Base-by-base conservation (phyloP, 202 grass and related monocot genomes). In the Digitaria exilis region DNA sequence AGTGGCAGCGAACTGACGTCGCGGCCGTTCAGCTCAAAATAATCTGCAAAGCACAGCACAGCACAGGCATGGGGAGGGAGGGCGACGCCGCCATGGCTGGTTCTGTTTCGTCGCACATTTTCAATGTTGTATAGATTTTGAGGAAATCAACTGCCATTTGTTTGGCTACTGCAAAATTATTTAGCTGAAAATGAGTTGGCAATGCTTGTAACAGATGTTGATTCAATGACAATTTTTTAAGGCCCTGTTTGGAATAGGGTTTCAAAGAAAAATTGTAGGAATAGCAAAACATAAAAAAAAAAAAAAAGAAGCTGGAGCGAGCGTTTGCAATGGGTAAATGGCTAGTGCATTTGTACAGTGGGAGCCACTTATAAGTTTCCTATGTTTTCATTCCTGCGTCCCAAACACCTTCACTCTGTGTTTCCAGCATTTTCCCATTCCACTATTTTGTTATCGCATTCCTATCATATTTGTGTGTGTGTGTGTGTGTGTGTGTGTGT, bases 41-140 rank as follows among this genome's bases (percentile, higher is more conserved):
- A 39, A 39, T 39, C 37, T 39, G 37, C 37, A n/a, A n/a, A n/a
- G n/a, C n/a, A n/a, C n/a, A n/a, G n/a, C n/a, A n/a, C n/a, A n/a
- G n/a, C n/a, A 39, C 37, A 39, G 37, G 7, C 37, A 39, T 39
- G 37, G 37, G 37, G 37, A 39, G 37, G 37, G 37, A 2, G 2
- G 2, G 32, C 37, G 37, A 39, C 7, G 37, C 37, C 37, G 37
- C 37, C 37, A 39, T 39, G 37, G 37, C 37, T 44, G 76, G 10
- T 71, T 78, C 69, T 42, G 22, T 76, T 39, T 71, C 55, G 29
- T 5, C 12, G 2, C 22, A 71, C 46, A 64, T 52, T 60, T 85
- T 80, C 46, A 68, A 17, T 66, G 42, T 7, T 82, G 57, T 39
- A 50, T 80, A 57, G 39, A 21, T 48, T 80, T 15, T 56, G 76